Evolutionary conservation across 805 yeast species (phyloP), one percentile per base, ranked within the genome.

Genomic region (Cyberlindnera japonica): DNA sequence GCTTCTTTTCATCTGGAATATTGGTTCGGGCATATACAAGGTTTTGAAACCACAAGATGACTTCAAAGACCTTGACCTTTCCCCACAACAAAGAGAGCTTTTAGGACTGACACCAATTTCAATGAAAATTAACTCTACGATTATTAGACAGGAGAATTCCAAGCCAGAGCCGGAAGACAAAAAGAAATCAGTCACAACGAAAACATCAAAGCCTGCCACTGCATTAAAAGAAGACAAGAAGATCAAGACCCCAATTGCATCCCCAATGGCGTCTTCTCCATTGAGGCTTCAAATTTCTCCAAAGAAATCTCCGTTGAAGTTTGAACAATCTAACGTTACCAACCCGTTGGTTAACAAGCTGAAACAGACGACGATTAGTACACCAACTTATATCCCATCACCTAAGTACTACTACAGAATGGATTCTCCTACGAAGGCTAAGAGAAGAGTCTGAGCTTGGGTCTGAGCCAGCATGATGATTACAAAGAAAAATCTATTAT

Each of bases 11-110:
- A 22, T 54, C 1, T 56, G 50, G 40, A 67, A 67, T 40, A 54
- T 65, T 2, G 43, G 48, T 0, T 37, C 53, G 7, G 61, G 68
- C 1, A 22, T 58, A 3, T 57, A 62, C 51, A 58, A 54, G 24
- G 50, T 65, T n/a, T 37, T 59, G 9, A 62, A 57, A 32, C 53
- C 59, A 12, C 50, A 48, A 22, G 56, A 54, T 34, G 58, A 58
- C n/a, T 52, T 58, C 18, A 51, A 54, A n/a, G 69, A 66, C 49
- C 40, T 64, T 15, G 48, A 58, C 15, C 30, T 67, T 33, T 54
- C 54, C 7, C 45, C 52, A 4, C 55, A 55, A 10, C 72, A 67
- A 41, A 59, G 55, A 45, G 44, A 50, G n/a, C 49, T 67, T 18
- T 43, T 67, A 24, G 71, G 71, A 0, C 43, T 67, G 15, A 49